A percentile compares a stretch with the other conserved stretches of the same genome.
phyloP scores from a whole-genome alignment of 441 rosid genomes.

The Erodium texanum region DNA sequence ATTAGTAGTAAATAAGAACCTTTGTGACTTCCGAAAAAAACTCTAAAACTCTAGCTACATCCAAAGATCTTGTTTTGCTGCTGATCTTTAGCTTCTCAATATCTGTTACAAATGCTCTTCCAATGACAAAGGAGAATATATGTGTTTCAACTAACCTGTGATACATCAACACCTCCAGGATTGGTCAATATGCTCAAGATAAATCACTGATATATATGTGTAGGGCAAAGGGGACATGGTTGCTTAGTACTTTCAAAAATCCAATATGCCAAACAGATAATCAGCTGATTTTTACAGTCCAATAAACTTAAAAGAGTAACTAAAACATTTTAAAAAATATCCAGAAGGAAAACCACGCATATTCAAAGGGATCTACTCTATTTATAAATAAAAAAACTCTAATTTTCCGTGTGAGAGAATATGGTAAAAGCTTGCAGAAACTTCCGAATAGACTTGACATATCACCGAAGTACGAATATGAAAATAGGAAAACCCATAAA shows the following conservation, averaged over 20 bases:
- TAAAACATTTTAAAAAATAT: neutral
- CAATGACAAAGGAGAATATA: slow-evolving; percentile 95
- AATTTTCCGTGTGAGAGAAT: neutral
- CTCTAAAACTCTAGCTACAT: slow-evolving; percentile 49
- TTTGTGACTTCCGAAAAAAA: slow-evolving; percentile 73
- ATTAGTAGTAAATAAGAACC: slow-evolving; percentile 34
- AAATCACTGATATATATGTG: neutral
- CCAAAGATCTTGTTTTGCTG: slow-evolving; percentile 84
- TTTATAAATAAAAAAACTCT: neutral
- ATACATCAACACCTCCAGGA: slow-evolving; percentile 14
- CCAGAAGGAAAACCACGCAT: neutral
- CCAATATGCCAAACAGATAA: neutral
- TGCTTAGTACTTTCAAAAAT: neutral
- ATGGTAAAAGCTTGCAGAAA: neutral
- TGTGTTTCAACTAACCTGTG: slow-evolving; percentile 99
- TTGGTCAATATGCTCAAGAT: neutral
- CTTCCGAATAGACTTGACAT: neutral
- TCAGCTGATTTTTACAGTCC: neutral
- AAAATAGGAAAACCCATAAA: neutral
- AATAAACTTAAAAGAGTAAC: neutral
- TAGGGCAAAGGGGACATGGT: neutral
- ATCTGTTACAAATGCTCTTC: slow-evolving; percentile 99
- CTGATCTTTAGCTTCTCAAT: slow-evolving; percentile 91
- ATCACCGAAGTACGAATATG: neutral
- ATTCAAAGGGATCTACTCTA: neutral